These are phyloP conservation scores for Magnolia changhungtana DNA, from an alignment of 164 flowering plant species.

Conservation along the genomic window DNA sequence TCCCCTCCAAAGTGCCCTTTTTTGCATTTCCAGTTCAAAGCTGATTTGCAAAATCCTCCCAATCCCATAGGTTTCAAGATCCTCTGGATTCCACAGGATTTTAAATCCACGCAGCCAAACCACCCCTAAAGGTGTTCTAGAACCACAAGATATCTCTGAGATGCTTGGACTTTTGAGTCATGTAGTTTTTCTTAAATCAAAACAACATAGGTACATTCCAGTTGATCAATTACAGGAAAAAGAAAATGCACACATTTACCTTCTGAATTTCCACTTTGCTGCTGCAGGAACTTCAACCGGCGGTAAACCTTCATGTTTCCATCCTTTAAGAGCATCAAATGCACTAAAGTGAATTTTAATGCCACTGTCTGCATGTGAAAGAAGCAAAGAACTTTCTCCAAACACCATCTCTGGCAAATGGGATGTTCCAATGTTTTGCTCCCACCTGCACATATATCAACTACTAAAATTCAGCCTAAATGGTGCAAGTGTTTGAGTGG, in stretches of 20 bases:
- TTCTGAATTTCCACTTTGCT: slow-evolving; percentile 86
- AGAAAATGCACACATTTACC: slow-evolving; percentile 32
- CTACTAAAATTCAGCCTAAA: not conserved
- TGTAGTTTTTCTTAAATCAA: not conserved
- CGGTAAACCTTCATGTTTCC: slow-evolving; percentile 85
- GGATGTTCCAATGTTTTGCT: slow-evolving; percentile 62
- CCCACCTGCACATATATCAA: slow-evolving; percentile 62
- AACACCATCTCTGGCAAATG: slow-evolving; percentile 97
- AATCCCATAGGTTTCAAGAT: no score
- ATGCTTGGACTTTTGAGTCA: not conserved
- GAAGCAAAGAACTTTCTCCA: slow-evolving; percentile 71
- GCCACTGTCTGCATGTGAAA: slow-evolving; percentile 57
- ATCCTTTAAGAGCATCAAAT: slow-evolving; percentile 80
- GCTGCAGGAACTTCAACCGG: slow-evolving; percentile 99
- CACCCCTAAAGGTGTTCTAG: not conserved
- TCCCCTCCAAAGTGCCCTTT: not conserved
- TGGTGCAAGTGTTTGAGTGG: not conserved
- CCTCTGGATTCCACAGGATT: no score
- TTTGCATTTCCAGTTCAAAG: no score
- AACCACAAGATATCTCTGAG: not conserved
- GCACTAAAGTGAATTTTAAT: slow-evolving; percentile 71
- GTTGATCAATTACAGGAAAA: not conserved
- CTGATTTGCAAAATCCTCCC: not conserved
- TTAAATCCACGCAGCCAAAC: not conserved
- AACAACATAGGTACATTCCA: not conserved